phyloP scores from a whole-genome alignment of 805 yeast species.

The Saturnispora bothae region DNA sequence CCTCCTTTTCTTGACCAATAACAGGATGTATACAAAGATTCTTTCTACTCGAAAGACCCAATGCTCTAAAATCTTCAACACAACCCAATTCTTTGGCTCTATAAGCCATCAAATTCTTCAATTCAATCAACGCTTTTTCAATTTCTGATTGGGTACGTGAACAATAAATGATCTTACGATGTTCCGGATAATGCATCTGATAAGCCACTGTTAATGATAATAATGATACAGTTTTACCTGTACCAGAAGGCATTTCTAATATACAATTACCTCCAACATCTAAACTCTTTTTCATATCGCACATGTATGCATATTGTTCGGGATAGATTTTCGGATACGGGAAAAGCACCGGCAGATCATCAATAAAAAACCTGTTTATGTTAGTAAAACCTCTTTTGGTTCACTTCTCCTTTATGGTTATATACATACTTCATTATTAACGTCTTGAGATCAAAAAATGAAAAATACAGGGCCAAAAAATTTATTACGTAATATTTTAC shows the following conservation, averaged over 20 bases:
- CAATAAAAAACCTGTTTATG: constrained; percentile 64
- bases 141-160: constrained; percentile 99
- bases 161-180: constrained; percentile 87
- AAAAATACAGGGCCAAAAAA: not conserved
- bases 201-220: constrained; percentile 88
- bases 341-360: constrained; percentile 89
- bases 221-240: constrained; percentile 93
- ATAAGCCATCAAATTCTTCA: constrained; percentile 79
- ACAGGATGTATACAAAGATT: constrained; percentile 86
- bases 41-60: constrained; percentile 91
- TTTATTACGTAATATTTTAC: constrained; percentile 1
- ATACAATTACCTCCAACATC: constrained; percentile 97
- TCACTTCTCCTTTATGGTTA: no score
- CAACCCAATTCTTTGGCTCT: constrained; percentile 75
- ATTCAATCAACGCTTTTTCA: constrained; percentile 90
- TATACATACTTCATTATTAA: constrained; percentile 15
- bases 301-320: constrained; percentile 96
- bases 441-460: not conserved
- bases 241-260: constrained; percentile 98
- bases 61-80: constrained; percentile 84
- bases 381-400: no score
- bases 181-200: constrained; percentile 89
- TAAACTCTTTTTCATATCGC: constrained; percentile 83
- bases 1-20: constrained; percentile 80
- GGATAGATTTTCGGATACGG: constrained; percentile 97